These are phyloP conservation scores for Globomyces sp. DNA, from an alignment of 371 early-diverging fungal species.

Conservation along the genomic window DNA sequence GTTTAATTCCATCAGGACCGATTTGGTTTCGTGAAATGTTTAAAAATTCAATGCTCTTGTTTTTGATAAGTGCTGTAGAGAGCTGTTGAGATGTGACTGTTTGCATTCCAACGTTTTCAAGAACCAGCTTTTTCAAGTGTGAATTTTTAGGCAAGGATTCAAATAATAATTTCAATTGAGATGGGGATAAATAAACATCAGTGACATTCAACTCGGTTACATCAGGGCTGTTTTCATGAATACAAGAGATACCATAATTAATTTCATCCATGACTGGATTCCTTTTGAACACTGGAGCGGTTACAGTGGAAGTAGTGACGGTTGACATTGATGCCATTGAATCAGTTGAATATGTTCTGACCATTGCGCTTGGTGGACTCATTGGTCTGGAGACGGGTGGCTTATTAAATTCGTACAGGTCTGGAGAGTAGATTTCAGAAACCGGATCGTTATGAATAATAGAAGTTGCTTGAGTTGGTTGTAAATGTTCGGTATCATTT, in stretches of 20 bases:
- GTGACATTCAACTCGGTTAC: background rate
- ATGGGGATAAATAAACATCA: background rate
- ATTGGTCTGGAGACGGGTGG: too few relatives aligned
- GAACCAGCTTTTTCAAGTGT: background rate
- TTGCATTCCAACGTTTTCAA: background rate
- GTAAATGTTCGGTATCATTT: too few relatives aligned
- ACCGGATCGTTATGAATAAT: too few relatives aligned
- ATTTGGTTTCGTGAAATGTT: conserved; percentile 1
- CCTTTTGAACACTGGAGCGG: conserved; percentile 3
- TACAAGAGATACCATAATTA: conserved; percentile 7
- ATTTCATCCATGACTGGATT: conserved; percentile 10
- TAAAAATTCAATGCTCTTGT: background rate
- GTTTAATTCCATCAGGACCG: background rate
- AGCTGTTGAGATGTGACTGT: background rate
- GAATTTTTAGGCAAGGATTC: background rate
- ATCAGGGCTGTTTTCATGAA: background rate
- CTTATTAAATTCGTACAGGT: too few relatives aligned
- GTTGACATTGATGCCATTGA: background rate
- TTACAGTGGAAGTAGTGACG: background rate
- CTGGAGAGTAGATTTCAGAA: too few relatives aligned
- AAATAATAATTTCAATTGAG: background rate
- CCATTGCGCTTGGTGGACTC: too few relatives aligned
- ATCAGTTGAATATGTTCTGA: background rate
- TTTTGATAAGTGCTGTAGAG: conserved; percentile 1
- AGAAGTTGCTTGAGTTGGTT: too few relatives aligned